Percentiles rank a stretch among this genome's conserved stretches.
These are phyloP conservation scores for Stevia rebaudiana DNA, from an alignment of 140 eudicot genomes.

Conservation along the genomic window DNA sequence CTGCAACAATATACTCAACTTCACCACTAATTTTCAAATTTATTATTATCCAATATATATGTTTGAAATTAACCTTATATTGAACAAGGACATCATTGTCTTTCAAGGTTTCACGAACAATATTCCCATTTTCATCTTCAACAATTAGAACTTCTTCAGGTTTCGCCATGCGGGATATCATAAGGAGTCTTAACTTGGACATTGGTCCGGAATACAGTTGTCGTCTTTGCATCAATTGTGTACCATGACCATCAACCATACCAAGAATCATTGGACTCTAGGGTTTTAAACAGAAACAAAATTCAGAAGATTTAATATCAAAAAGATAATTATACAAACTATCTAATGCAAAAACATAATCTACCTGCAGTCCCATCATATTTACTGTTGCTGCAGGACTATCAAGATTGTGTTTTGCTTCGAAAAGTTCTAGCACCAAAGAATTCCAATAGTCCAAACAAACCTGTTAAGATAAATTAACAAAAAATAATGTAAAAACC, in stretches of 20 bases:
- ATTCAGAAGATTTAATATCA: constrained; percentile 8
- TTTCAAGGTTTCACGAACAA: constrained; percentile 97
- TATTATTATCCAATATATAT: neutral
- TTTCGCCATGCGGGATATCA: constrained; percentile 98
- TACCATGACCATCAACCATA: constrained; percentile 63
- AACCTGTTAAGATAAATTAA: constrained; percentile 45
- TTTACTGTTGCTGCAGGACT: constrained; percentile 66
- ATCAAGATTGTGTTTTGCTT: constrained; percentile 80
- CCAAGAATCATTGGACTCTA: constrained; percentile 59
- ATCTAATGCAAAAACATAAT: neutral
- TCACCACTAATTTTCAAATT: neutral
- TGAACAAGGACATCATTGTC: constrained; percentile 98
- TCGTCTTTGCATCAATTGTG: constrained; percentile 71
- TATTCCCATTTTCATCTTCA: constrained; percentile 98
- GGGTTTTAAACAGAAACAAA: constrained; percentile 2
- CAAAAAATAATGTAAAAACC: neutral
- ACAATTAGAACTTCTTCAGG: constrained; percentile 97
- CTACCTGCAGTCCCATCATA: constrained; percentile 96
- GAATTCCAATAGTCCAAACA: constrained; percentile 99
- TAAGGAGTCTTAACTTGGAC: constrained; percentile 81
- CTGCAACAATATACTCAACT: constrained; percentile 36
- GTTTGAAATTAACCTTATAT: constrained; percentile 60
- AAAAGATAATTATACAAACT: neutral
- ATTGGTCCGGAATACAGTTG: constrained; percentile 79
- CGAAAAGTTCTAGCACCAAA: constrained; percentile 77